Percentiles rank a stretch among this genome's conserved stretches.
Conservation (phyloP, 2,329 filamentous ascomycete genomes). For the Macrophomina tecta region DNA sequence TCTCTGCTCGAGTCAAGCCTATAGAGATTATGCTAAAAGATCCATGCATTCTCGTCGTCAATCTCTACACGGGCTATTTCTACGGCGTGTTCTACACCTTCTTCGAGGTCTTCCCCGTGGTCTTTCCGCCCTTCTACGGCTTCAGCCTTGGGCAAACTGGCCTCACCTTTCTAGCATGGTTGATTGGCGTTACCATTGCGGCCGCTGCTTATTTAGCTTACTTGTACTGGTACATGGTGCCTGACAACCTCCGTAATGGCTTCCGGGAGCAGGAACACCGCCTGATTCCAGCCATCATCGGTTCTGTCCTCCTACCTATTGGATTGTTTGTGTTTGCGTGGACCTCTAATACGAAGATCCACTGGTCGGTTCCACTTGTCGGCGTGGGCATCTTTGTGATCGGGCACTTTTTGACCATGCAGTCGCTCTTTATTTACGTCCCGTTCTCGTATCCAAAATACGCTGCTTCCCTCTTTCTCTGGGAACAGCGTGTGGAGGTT, state of each 20-base stretch:
- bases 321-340: slow-evolving; percentile 61
- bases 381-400: slow-evolving; percentile 52
- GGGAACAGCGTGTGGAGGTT: no score
- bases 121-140: slow-evolving; percentile 49
- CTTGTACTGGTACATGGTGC: slow-evolving; percentile 42
- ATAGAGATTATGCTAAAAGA: slow-evolving; percentile 56
- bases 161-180: slow-evolving; percentile 52
- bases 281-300: slow-evolving; percentile 58
- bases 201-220: slow-evolving; percentile 39
- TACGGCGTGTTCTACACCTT: slow-evolving; percentile 55
- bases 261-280: slow-evolving; percentile 51
- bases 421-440: no score
- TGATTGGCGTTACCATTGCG: slow-evolving; percentile 47
- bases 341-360: slow-evolving; percentile 54
- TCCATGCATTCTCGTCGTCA: slow-evolving; percentile 56
- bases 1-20: slow-evolving; percentile 44
- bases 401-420: neutral
- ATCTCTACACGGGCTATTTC: slow-evolving; percentile 44
- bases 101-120: slow-evolving; percentile 56
- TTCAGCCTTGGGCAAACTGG: slow-evolving; percentile 48
- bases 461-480: no score
- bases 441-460: no score
- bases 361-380: slow-evolving; percentile 49
- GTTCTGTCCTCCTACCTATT: slow-evolving; percentile 55
- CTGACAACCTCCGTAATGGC: slow-evolving; percentile 38